Evolutionary conservation across 495 filamentous ascomycete genomes (phyloP), one percentile per base, ranked within the genome.

Genomic region (Podospora bellae-mahoneyi): DNA sequence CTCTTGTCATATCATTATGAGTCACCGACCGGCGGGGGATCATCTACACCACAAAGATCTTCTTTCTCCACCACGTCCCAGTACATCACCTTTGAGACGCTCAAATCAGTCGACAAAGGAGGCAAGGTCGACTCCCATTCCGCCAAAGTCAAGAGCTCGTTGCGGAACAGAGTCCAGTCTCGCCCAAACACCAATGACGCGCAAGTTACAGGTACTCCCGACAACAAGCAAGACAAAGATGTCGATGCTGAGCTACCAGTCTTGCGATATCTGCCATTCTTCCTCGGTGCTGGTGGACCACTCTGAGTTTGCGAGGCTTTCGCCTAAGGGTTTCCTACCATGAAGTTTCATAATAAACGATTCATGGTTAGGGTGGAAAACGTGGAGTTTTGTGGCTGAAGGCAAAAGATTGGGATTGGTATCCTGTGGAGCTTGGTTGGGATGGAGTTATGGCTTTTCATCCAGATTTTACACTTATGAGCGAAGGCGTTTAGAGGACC

Each of bases 261-360:
- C 44, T 39, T 15, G 55, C 58, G 48, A 6, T 30, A 44, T 59
- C 15, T 73, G 4, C 69, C 71, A 15, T 64, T 66, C 55, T 73
- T 73, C 26, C n/a, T 73, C 2, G 66, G 71, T 13, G 71, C 66
- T 3, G 69, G 71, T 3, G 69, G 71, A 2, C 60, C 64, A 2
- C 71, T 65, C 2, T 68, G n/a, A 60, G 34, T 15, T 32, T 28
- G 9, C 26, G 65, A 27, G 10, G 28, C 39, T 48, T 48, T 48
- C 2, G 2, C 39, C 13, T 39, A 39, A 48, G 39, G 39, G 39
- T 16, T 48, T 18, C 3, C 39, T 48, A 2, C 39, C 39, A 3
- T 48, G 39, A 48, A 5, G 9, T 13, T 48, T 48, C 39, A 48
- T 13, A 10, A 13, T 13, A 48, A 48, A 48, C 2, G 9, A 16